Conservation (phyloP, 371 early-diverging fungal species). For the Blyttiomyces sp. region DNA sequence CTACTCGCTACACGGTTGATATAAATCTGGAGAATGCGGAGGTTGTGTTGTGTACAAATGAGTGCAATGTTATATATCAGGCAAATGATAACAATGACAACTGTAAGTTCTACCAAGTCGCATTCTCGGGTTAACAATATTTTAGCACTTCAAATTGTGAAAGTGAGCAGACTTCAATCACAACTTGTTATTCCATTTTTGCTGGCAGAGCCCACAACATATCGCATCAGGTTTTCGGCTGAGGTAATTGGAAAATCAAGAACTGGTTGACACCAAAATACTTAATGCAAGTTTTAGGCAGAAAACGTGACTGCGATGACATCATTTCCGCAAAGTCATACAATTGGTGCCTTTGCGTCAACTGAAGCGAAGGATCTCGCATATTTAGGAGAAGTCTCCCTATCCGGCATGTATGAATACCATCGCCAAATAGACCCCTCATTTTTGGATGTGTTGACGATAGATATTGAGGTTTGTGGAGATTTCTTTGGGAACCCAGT, state of each 20-base stretch:
- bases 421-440: constrained; percentile 53
- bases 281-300: constrained; percentile 31
- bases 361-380: constrained; percentile 59
- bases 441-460: constrained; percentile 36
- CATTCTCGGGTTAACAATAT: background rate
- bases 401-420: constrained; percentile 62
- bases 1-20: constrained; percentile 61
- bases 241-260: constrained; percentile 44
- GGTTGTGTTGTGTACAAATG: constrained; percentile 71
- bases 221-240: constrained; percentile 55
- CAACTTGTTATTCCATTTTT: constrained; percentile 58
- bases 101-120: constrained; percentile 47
- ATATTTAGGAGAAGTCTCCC: constrained; percentile 41
- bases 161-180: constrained; percentile 27
- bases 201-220: constrained; percentile 57
- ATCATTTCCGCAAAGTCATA: constrained; percentile 66
- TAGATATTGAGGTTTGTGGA: constrained; percentile 57
- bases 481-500: too few relatives aligned
- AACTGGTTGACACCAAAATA: background rate
- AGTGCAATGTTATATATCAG: constrained; percentile 73
- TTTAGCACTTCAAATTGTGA: background rate
- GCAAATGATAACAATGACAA: constrained; percentile 72
- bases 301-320: constrained; percentile 51
- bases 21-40: constrained; percentile 53
- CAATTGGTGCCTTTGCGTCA: constrained; percentile 65